These are phyloP conservation scores for Fusarium longipes DNA, from an alignment of 2,329 filamentous ascomycete species.

Conservation along the genomic window DNA sequence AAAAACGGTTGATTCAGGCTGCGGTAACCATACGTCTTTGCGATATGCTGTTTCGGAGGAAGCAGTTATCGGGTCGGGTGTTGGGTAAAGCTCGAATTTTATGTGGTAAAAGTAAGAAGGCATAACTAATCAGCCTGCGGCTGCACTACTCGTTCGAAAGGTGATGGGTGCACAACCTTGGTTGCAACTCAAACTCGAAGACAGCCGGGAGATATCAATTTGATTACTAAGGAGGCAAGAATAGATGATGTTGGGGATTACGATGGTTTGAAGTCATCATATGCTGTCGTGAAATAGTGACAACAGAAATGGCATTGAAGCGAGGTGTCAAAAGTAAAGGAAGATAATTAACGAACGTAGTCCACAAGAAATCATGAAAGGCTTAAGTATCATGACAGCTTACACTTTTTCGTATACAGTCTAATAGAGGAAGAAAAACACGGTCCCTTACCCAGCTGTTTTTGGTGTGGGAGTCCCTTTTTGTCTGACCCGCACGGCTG, in stretches of 20 bases:
- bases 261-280: conserved; percentile 31
- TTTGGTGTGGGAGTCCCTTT: no score
- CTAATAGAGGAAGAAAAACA: conserved; percentile 5
- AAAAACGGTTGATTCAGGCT: conserved; percentile 62
- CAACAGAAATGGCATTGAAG: not conserved
- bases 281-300: conserved; percentile 5
- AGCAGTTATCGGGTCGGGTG: conserved; percentile 51
- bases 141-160: conserved; percentile 1
- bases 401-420: no score
- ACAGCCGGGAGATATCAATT: not conserved
- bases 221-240: conserved; percentile 41
- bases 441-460: no score
- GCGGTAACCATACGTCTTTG: conserved; percentile 62
- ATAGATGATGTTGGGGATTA: conserved; percentile 15
- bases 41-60: conserved; percentile 18
- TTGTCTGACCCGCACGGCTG: no score
- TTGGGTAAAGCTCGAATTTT: conserved; percentile 73
- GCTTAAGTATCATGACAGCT: no score
- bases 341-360: conserved; percentile 8
- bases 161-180: not conserved
- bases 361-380: no score
- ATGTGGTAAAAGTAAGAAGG: conserved; percentile 73
- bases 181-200: not conserved
- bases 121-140: conserved; percentile 55
- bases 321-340: not conserved